phyloP scores from a whole-genome alignment of 148 eudicot species.

The Silene latifolia region DNA sequence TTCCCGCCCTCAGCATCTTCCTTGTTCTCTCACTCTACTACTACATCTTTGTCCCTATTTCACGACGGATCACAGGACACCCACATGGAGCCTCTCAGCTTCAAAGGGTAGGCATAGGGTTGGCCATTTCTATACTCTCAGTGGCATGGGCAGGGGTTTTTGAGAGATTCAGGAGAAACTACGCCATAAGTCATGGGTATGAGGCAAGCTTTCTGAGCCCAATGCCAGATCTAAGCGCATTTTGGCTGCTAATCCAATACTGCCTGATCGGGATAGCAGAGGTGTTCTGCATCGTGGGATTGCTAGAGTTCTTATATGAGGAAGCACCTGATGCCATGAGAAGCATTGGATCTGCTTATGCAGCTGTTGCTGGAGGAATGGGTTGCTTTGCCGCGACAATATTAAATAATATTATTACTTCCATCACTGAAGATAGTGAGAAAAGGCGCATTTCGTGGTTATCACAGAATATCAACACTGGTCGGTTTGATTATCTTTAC shows the following conservation, averaged over 20 bases:
- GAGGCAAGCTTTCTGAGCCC: constrained; percentile 57
- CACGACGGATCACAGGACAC: constrained; percentile 70
- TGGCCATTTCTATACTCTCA: constrained; percentile 73
- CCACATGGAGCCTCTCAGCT: constrained; percentile 95
- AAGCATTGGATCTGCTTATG: constrained; percentile 90
- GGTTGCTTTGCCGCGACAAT: constrained; percentile 81
- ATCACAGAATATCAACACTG: constrained; percentile 85
- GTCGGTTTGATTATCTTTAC: constrained; percentile 73
- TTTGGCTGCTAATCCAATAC: constrained; percentile 83
- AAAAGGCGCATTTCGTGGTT: constrained; percentile 56
- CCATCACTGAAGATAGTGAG: constrained; percentile 39
- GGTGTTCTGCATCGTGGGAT: constrained; percentile 81
- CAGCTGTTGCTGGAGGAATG: constrained; percentile 86
- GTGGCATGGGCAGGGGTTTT: constrained; percentile 77
- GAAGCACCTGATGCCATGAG: constrained; percentile 96
- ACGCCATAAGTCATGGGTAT: constrained; percentile 56
- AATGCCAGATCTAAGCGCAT: constrained; percentile 76
- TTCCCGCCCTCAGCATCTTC: constrained; percentile 84
- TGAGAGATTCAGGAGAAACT: constrained; percentile 74
- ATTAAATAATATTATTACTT: constrained; percentile 60
- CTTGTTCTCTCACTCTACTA: constrained; percentile 75
- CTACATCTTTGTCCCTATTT: constrained; percentile 66
- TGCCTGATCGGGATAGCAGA: constrained; percentile 91
- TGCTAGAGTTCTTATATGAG: constrained; percentile 79
- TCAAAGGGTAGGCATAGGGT: constrained; percentile 82